Evolutionary conservation across 768 basidiomycete species (phyloP).

Genomic region (Imleria badia): DNA sequence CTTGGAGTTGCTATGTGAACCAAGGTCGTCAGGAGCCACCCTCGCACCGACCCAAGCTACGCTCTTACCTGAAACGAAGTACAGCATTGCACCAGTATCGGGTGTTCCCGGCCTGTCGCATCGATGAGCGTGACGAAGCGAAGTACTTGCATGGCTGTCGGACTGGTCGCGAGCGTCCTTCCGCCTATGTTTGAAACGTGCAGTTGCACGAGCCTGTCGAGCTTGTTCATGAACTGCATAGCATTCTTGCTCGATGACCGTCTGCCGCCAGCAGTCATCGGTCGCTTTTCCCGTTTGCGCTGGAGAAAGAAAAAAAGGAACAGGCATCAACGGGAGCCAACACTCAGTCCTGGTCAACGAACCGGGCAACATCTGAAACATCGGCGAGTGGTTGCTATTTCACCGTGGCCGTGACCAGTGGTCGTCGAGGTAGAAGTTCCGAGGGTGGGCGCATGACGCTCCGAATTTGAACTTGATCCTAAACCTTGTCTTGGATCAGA

Average conservation of each 20-base stretch:
- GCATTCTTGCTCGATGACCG: constrained; percentile 13
- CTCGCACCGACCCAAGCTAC: background rate
- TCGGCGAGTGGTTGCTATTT: constrained; percentile 1
- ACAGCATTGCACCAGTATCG: constrained; percentile 26
- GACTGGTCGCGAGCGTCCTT: constrained; percentile 9
- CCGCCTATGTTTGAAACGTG: constrained; percentile 16
- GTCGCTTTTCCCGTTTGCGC: constrained; percentile 24
- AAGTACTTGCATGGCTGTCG: constrained; percentile 21
- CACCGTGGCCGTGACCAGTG: background rate
- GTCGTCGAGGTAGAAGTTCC: constrained; percentile 3
- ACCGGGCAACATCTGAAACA: constrained; percentile 11
- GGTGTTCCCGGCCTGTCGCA: constrained; percentile 27
- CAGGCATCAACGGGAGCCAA: background rate
- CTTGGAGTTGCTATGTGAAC: constrained; percentile 20
- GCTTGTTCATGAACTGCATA: constrained; percentile 14
- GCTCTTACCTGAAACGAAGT: constrained; percentile 24
- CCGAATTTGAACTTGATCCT: constrained; percentile 4
- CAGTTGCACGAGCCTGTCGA: constrained; percentile 23
- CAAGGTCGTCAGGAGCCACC: background rate
- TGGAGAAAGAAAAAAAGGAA: background rate
- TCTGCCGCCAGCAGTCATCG: background rate
- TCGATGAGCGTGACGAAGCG: constrained; percentile 26
- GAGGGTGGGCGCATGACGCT: constrained; percentile 9
- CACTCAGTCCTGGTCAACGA: background rate
- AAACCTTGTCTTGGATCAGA: constrained; percentile 19